Base-by-base conservation (phyloP, 2,329 filamentous ascomycete genomes). In the Tricladium varicosporioides region DNA sequence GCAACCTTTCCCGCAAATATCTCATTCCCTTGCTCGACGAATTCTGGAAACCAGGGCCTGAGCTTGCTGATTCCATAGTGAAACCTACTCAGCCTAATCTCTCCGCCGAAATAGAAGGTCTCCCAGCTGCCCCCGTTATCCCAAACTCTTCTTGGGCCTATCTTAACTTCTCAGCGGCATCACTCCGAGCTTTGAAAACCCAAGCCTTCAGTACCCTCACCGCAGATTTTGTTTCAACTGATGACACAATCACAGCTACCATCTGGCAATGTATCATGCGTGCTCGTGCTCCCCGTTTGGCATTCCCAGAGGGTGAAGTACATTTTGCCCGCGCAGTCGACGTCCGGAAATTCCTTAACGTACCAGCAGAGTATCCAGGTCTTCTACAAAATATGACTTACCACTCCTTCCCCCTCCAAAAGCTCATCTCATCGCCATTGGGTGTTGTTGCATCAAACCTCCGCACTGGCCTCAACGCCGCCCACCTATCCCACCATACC, bases 311-410 rank as follows among this genome's bases (percentile, higher is more conserved):
- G n/a, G 7, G 22, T 27, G 22, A 10, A 32, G 22, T 42, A 45
- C 43, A 19, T 14, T 45, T 52, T n/a, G 49, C 49, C 19, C 40
- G 49, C 3, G 40, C 49, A 5, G 33, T 52, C n/a, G 40, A 52
- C 40, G 49, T 52, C 19, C 36, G 49, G 19, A 43, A 22, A n/a
- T 19, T 44, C 32, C 13, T 52, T 18, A n/a, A 15, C 7, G 32
- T 52, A 13, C 19, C 49, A 16, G 22, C 43, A 45, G 11, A 19
- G 19, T 52, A 44, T 36, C 36, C 49, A 15, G 49, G 49, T 13
- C 40, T 52, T 7, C 13, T 52, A 2, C 74, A 78, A 53, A 80
- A 75, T 62, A 76, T 80, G 72, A 74, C 75, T 1, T 76, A 77
- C 58, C 69, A 75, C 53, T 69, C 57, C 0, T 64, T 58, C 49